phyloP scores from a whole-genome alignment of 2,329 filamentous ascomycete genomes.

The Botryotinia calthae region DNA sequence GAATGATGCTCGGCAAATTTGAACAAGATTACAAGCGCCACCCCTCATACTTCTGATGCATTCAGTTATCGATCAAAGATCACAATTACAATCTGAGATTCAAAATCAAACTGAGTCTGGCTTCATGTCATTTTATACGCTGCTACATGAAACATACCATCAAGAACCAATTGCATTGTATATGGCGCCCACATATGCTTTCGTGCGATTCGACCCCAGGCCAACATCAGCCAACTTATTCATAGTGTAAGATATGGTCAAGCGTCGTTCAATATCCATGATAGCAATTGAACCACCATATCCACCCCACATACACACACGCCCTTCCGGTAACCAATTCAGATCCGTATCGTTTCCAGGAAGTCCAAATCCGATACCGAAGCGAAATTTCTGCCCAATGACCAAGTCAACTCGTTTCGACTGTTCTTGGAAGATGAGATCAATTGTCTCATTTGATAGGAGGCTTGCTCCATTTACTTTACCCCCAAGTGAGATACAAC shows the following conservation, averaged over 20 bases:
- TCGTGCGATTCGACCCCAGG: background rate
- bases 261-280: slow-evolving; percentile 44
- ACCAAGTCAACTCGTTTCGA: background rate
- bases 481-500: background rate
- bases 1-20: background rate
- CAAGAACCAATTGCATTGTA: slow-evolving; percentile 4
- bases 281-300: slow-evolving; percentile 47
- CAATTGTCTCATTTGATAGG: background rate
- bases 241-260: slow-evolving; percentile 48
- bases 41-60: background rate
- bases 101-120: background rate
- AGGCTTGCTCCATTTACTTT: background rate
- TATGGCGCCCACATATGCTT: slow-evolving; percentile 16
- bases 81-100: background rate
- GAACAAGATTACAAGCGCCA: background rate
- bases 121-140: background rate
- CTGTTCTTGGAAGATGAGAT: slow-evolving; percentile 10
- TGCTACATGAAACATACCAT: too few species aligned
- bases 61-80: background rate
- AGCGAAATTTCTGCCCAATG: background rate
- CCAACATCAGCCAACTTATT: slow-evolving; percentile 42
- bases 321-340: slow-evolving; percentile 37
- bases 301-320: slow-evolving; percentile 45
- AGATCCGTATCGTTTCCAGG: slow-evolving; percentile 16
- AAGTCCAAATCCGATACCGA: slow-evolving; percentile 34